Conservation (phyloP, 805 yeast genomes). For the Candida ipomoeae region DNA sequence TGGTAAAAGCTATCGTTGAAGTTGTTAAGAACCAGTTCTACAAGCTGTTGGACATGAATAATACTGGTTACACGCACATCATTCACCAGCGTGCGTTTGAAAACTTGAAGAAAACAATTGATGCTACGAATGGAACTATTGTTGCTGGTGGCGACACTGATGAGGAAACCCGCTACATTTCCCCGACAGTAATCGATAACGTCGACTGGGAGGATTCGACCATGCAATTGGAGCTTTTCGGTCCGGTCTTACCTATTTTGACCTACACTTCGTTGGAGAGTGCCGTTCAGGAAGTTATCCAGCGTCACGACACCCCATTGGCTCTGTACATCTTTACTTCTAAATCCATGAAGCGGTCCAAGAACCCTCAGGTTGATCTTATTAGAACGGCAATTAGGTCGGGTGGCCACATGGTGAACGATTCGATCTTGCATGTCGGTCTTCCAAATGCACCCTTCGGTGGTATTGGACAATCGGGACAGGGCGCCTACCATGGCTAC, state of each 20-base stretch:
- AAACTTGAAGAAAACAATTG: conserved; percentile 42
- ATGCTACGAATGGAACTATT: conserved; percentile 50
- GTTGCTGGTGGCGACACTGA: conserved; percentile 45
- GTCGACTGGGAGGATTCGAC: conserved; percentile 63
- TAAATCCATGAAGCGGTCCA: conserved; percentile 40
- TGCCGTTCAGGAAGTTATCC: conserved; percentile 41
- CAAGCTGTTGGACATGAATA: conserved; percentile 30
- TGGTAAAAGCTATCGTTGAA: conserved; percentile 39
- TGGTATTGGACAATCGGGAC: conserved; percentile 83
- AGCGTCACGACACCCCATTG: conserved; percentile 68
- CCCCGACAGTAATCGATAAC: conserved; percentile 70
- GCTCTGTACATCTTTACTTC: conserved; percentile 68
- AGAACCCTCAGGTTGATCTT: conserved; percentile 38
- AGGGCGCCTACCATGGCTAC: conserved; percentile 77
- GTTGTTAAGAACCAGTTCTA: conserved; percentile 44
- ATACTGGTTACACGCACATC: conserved; percentile 50
- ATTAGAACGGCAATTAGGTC: conserved; percentile 58
- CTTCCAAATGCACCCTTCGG: conserved; percentile 78
- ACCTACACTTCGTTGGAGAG: conserved; percentile 44
- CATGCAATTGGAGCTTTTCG: conserved; percentile 78
- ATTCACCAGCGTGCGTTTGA: conserved; percentile 52
- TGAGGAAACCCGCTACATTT: conserved; percentile 43
- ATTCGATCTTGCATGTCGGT: conserved; percentile 67
- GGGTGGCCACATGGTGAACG: conserved; percentile 70
- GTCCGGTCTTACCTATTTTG: conserved; percentile 78